A percentile compares a stretch with the other conserved stretches of the same genome.
Conservation (phyloP, 1,139 yeast genomes). For the Insectozyma bohioensis region DNA sequence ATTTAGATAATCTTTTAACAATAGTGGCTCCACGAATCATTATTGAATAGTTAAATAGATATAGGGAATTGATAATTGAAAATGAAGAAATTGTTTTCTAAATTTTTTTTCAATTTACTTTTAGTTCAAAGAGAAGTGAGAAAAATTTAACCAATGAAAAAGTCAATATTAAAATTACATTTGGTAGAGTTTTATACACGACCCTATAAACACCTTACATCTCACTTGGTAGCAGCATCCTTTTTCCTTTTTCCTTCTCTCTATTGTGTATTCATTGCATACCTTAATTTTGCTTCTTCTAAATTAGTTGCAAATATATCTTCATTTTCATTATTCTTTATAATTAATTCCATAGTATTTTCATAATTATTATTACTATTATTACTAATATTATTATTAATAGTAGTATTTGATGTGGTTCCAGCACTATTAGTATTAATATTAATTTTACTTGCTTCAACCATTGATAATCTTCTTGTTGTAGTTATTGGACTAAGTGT, state of each 20-base stretch:
- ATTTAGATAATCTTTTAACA: slow-evolving; percentile 19
- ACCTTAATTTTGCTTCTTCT: slow-evolving; percentile 12
- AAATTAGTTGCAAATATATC: slow-evolving; percentile 15
- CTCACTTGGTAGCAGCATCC: too few relatives aligned
- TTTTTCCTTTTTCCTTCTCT: too few relatives aligned
- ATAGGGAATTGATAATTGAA: not conserved
- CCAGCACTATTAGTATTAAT: too few relatives aligned
- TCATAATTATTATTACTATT: too few relatives aligned
- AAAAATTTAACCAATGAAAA: slow-evolving; percentile 5
- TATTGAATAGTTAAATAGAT: too few relatives aligned
- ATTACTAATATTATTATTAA: not conserved
- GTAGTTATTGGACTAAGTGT: not conserved
- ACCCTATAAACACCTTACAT: not conserved
- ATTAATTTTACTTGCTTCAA: slow-evolving; percentile 13
- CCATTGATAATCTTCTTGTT: slow-evolving; percentile 2
- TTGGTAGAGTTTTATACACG: slow-evolving; percentile 1
- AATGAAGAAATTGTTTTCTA: not conserved
- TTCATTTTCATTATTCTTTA: slow-evolving; percentile 13
- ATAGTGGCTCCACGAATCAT: slow-evolving; percentile 42
- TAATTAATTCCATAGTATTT: too few relatives aligned
- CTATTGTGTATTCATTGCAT: slow-evolving; percentile 2
- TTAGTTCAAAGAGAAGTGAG: not conserved
- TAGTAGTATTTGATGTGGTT: slow-evolving; percentile 1
- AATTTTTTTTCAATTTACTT: not conserved
- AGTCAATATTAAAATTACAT: not conserved